These are phyloP conservation scores for Phyllosticta capitalensis DNA, from an alignment of 2,329 filamentous ascomycete species.

Conservation along the genomic window DNA sequence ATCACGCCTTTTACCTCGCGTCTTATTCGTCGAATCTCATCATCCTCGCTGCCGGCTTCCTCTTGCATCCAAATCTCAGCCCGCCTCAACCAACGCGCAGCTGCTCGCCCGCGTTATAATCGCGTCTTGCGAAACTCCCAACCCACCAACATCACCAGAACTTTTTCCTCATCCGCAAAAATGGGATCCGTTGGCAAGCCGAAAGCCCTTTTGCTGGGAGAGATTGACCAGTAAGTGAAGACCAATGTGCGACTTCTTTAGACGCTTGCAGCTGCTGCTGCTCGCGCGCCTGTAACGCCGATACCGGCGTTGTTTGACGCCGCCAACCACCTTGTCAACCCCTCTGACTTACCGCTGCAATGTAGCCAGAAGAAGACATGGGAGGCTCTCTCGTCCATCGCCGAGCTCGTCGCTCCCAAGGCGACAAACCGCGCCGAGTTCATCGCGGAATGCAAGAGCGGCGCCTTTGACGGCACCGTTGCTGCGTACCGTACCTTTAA, in stretches of 20 bases:
- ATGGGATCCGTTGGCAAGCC: conserved; percentile 34
- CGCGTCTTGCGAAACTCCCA: neutral
- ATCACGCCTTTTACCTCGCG: neutral
- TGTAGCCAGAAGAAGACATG: conserved; percentile 57
- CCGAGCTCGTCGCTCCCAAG: conserved; percentile 54
- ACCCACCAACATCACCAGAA: neutral
- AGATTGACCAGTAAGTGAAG: conserved; percentile 51
- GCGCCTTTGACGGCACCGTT: conserved; percentile 54
- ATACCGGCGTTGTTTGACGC: neutral
- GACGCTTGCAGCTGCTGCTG: neutral
- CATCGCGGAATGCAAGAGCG: conserved; percentile 55
- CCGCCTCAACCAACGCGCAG: neutral
- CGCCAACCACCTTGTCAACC: neutral
- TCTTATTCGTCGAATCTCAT: neutral
- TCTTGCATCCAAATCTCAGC: neutral
- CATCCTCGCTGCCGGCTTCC: neutral
- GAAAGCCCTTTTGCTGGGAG: conserved; percentile 54
- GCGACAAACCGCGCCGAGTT: conserved; percentile 58
- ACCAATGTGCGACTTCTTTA: neutral
- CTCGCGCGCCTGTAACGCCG: neutral
- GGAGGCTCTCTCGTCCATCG: conserved; percentile 50
- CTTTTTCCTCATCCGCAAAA: conserved; percentile 3
- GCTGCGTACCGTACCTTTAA: conserved; percentile 63
- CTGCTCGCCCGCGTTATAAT: neutral
- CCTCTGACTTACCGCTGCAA: neutral